Percentiles rank a stretch among this genome's conserved stretches.
Evolutionary conservation across 2,329 filamentous ascomycete species (phyloP).

Genomic region (Botrytis squamosa): DNA sequence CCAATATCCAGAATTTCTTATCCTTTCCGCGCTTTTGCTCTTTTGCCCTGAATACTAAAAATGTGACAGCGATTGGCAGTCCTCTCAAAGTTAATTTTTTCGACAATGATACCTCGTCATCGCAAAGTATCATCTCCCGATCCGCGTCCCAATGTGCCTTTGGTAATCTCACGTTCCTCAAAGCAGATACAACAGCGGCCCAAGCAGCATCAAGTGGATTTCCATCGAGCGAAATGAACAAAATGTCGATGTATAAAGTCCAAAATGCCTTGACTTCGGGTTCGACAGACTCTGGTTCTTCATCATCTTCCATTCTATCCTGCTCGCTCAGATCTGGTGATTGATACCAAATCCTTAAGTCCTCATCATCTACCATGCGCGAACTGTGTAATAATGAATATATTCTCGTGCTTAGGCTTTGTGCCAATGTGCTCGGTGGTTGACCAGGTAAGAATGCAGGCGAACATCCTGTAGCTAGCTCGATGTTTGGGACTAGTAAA

Average conservation of each 20-base stretch:
- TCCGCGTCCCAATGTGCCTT: constrained; percentile 81
- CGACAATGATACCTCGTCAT: constrained; percentile 54
- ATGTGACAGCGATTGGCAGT: constrained; percentile 74
- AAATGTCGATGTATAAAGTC: constrained; percentile 92
- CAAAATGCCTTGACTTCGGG: constrained; percentile 78
- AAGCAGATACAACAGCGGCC: constrained; percentile 77
- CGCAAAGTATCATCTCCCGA: constrained; percentile 75
- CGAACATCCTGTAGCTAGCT: constrained; percentile 85
- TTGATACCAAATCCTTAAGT: constrained; percentile 71
- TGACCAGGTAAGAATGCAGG: constrained; percentile 82
- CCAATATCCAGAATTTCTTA: constrained; percentile 69
- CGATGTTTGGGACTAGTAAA: constrained; percentile 88
- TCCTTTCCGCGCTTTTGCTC: constrained; percentile 47
- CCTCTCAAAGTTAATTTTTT: constrained; percentile 59
- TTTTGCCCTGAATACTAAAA: constrained; percentile 70
- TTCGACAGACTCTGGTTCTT: constrained; percentile 36
- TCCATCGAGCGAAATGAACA: constrained; percentile 90
- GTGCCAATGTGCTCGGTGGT: constrained; percentile 75
- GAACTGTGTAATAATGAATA: constrained; percentile 73
- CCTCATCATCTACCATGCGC: constrained; percentile 60
- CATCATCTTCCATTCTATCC: constrained; percentile 44
- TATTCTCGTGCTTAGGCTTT: constrained; percentile 76
- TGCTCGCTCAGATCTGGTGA: constrained; percentile 49
- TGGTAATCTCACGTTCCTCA: constrained; percentile 75
- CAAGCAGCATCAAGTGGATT: constrained; percentile 91